Base-by-base conservation (phyloP, 495 filamentous ascomycete species). In the Halenospora varia region DNA sequence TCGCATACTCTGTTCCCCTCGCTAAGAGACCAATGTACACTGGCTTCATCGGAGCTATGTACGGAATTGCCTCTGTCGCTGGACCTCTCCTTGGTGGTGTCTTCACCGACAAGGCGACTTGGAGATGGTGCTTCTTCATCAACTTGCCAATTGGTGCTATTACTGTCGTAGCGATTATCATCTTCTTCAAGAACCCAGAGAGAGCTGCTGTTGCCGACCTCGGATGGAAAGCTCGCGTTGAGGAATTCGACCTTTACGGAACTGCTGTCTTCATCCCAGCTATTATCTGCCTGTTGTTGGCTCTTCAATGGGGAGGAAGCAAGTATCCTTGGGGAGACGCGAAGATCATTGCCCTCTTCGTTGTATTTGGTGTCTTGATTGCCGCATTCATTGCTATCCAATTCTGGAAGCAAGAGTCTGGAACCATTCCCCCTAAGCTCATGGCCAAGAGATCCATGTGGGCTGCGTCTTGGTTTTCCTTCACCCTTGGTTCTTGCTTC, bases 301-400 rank as follows among this genome's bases (percentile, higher is more conserved):
- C 92, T 0, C 75, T 96, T n/a, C 89, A 95, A 68, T 96, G 92
- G 92, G 91, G 90, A 42, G 91, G 90, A 15, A 82, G 80, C 0
- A 79, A 73, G 35, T 90, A 94, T 60, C 61, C 70, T 0, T 96
- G 90, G 90, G 63, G 60, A 45, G 75, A 75, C 60, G 82, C 75
- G 53, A 82, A 84, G 15, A 85, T 93, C 59, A 88, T 93, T 52
- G 77, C 78, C 1, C 75, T 94, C 2, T 84, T 94, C 46, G 77
- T 88, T 10, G 60, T 89, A n/a, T 89, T 87, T 55, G 87, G 74
- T 18, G 66, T 95, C 6, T 71, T 96, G 17, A 75, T 83, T 40
- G 57, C 75, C 51, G 56, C 65, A 40, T 96, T 96, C 66, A 65
- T 82, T 19, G 75, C 57, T 23, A 61, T 89, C 45, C 88, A 96